Evolutionary conservation across 2,329 filamentous ascomycete species (phyloP).

Genomic region (Apiospora malaysiana): DNA sequence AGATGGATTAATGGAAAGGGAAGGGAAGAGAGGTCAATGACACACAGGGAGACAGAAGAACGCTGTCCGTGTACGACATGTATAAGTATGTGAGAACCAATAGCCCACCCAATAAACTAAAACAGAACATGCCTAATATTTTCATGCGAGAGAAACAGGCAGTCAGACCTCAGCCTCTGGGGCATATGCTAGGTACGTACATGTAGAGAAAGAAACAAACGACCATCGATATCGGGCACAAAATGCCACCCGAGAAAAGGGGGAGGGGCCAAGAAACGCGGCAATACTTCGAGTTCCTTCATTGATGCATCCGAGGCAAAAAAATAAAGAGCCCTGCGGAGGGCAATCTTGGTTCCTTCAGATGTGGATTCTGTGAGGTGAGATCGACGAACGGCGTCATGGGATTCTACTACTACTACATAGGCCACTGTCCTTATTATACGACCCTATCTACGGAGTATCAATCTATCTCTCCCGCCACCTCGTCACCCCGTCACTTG

Average conservation of each 20-base stretch:
- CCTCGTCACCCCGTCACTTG: neutral
- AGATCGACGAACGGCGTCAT: constrained; percentile 17
- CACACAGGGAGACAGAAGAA: neutral
- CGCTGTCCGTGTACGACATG: neutral
- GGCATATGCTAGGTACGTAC: too few relatives aligned
- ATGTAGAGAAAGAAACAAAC: neutral
- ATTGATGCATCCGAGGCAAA: neutral
- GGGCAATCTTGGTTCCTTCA: constrained; percentile 18
- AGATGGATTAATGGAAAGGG: neutral
- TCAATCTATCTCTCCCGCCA: neutral
- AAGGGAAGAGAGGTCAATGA: too few relatives aligned
- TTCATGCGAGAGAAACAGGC: neutral
- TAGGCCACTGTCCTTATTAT: too few relatives aligned
- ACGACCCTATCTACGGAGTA: neutral
- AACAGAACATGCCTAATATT: neutral
- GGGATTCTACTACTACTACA: neutral
- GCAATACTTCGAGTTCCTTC: constrained; percentile 8
- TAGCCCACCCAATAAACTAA: constrained; percentile 12
- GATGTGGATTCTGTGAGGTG: neutral
- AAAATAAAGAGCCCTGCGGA: neutral
- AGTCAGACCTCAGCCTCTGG: neutral
- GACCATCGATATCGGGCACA: neutral
- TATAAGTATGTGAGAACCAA: neutral
- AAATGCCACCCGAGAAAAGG: neutral
- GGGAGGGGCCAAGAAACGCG: neutral